Conservation (phyloP, 2,329 filamentous ascomycete genomes). For the Leptographium radiaticola region DNA sequence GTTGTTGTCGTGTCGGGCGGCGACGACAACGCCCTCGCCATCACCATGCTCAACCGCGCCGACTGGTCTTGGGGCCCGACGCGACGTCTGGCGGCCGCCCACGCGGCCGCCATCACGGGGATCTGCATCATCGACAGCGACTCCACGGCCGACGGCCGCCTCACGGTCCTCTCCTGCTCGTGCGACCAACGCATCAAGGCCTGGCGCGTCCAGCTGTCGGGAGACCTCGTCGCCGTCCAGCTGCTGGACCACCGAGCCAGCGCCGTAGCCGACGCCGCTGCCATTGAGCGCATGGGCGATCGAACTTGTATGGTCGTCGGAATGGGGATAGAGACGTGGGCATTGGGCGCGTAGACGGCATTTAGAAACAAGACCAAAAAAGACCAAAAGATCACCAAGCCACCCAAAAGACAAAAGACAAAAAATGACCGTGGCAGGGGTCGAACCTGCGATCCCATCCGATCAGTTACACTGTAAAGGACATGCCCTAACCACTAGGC, state of each 20-base stretch:
- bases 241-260: conserved; percentile 40
- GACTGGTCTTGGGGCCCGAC: conserved; percentile 12
- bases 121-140: conserved; percentile 23
- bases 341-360: conserved; percentile 1
- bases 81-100: conserved; percentile 38
- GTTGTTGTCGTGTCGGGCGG: conserved; percentile 55
- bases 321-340: conserved; percentile 34
- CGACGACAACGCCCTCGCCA: conserved; percentile 71
- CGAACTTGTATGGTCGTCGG: conserved; percentile 25
- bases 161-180: conserved; percentile 23
- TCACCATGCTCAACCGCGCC: conserved; percentile 27
- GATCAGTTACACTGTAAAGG: conserved; percentile 15
- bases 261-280: conserved; percentile 46
- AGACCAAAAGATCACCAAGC: neutral
- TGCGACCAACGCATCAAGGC: conserved; percentile 50
- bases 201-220: conserved; percentile 27
- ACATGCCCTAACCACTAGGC: conserved; percentile 16
- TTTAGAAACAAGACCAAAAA: neutral
- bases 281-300: conserved; percentile 26
- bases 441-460: conserved; percentile 17
- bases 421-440: conserved; percentile 15
- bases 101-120: conserved; percentile 60
- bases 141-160: neutral
- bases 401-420: neutral
- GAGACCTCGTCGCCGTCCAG: conserved; percentile 15